A percentile compares a stretch with the other conserved stretches of the same genome.
Conservation (phyloP, 2,329 filamentous ascomycete genomes). For the Sclerotinia subarctica region DNA sequence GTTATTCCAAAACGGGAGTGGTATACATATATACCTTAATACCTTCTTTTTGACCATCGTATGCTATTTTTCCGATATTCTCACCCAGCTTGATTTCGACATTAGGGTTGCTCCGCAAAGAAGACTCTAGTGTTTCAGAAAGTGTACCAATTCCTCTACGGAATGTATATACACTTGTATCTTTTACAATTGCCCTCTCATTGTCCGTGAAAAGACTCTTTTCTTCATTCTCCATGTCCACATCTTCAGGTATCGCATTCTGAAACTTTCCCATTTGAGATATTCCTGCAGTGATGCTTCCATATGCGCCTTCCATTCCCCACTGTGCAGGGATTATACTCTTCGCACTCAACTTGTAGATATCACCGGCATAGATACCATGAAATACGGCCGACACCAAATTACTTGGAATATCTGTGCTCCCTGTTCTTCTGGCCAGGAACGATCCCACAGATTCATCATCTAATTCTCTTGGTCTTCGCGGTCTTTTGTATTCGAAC, state of each 20-base stretch:
- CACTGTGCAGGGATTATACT: constrained; percentile 46
- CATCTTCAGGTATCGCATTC: constrained; percentile 4
- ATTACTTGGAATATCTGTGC: constrained; percentile 62
- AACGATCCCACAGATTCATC: constrained; percentile 75
- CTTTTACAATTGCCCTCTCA: constrained; percentile 25
- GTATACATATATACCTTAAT: constrained; percentile 43
- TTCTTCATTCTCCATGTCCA: constrained; percentile 10
- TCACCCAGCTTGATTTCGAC: constrained; percentile 55
- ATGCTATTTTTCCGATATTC: constrained; percentile 48
- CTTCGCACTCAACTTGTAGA: constrained; percentile 73
- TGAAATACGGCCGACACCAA: constrained; percentile 73
- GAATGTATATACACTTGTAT: constrained; percentile 45
- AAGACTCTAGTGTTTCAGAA: constrained; percentile 50
- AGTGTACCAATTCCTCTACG: constrained; percentile 62
- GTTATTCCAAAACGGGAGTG: neutral
- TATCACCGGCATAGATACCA: constrained; percentile 89
- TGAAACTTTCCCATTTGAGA: neutral
- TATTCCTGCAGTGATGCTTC: constrained; percentile 23
- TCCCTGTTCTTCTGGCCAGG: constrained; percentile 52
- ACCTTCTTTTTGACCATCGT: constrained; percentile 40
- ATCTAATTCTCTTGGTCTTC: constrained; percentile 40
- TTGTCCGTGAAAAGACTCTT: neutral
- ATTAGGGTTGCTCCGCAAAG: constrained; percentile 52
- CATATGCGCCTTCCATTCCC: constrained; percentile 27
- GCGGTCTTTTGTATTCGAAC: constrained; percentile 37